Percentiles rank a stretch among this genome's conserved stretches.
Conservation (phyloP, 108 stramenopile genomes). For the Skeletonema potamos region DNA sequence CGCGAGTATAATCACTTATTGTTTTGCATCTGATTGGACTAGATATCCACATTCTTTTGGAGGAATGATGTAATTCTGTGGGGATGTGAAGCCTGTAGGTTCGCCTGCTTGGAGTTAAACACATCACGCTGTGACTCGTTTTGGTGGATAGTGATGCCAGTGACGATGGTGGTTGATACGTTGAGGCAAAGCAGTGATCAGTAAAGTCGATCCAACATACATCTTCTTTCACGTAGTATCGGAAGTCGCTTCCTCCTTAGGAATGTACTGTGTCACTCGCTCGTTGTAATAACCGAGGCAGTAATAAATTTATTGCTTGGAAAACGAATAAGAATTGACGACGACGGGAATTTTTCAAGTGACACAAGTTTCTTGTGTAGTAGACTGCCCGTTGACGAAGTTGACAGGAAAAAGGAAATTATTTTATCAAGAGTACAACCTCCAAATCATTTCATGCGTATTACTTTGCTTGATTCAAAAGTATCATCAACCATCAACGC, state of each 20-base stretch:
- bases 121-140: not conserved
- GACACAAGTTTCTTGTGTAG: slow-evolving; percentile 3
- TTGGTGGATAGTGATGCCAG: not conserved
- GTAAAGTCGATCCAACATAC: slow-evolving; percentile 5
- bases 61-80: slow-evolving; percentile 5
- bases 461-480: too few species aligned
- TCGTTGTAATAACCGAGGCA: slow-evolving; percentile 19
- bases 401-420: slow-evolving; percentile 21
- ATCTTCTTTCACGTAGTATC: slow-evolving; percentile 12
- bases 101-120: not conserved
- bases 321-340: too few species aligned
- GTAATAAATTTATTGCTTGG: too few species aligned
- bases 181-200: slow-evolving; percentile 16
- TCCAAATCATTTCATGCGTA: too few species aligned
- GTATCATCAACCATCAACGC: too few species aligned
- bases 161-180: not conserved
- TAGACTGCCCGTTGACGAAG: slow-evolving; percentile 10
- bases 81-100: not conserved
- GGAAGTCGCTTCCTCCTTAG: slow-evolving; percentile 19
- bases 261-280: slow-evolving; percentile 40
- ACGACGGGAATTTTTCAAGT: not conserved
- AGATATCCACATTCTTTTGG: not conserved
- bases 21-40: slow-evolving; percentile 9
- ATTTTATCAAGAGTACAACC: not conserved
- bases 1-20: slow-evolving; percentile 2